phyloP scores from a whole-genome alignment of 1,139 yeast species.

The Blastobotrys indianensis region DNA sequence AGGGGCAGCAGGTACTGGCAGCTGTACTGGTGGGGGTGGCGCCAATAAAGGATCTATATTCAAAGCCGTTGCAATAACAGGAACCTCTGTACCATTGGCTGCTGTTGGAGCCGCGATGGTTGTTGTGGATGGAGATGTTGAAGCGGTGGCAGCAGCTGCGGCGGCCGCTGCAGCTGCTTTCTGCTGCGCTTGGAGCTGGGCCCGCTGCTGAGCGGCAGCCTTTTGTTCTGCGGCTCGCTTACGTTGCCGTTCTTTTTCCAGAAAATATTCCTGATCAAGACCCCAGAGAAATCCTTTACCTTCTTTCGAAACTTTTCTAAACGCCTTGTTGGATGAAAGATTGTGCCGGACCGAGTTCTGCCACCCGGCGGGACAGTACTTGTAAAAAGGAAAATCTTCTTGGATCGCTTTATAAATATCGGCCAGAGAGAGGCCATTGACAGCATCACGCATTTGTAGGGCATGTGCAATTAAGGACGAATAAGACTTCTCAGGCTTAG shows the following conservation, averaged over 20 bases:
- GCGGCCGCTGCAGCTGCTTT: background rate
- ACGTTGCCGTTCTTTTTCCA: constrained; percentile 72
- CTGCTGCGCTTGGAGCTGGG: constrained; percentile 5
- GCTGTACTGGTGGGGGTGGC: background rate
- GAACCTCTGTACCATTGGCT: background rate
- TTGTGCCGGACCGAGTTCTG: constrained; percentile 90
- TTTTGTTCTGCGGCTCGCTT: constrained; percentile 39
- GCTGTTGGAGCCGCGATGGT: background rate
- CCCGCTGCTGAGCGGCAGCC: constrained; percentile 7
- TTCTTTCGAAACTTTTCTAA: constrained; percentile 67
- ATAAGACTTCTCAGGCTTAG: constrained; percentile 76
- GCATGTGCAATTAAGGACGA: constrained; percentile 78
- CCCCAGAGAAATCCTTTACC: constrained; percentile 95
- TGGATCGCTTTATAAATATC: constrained; percentile 84
- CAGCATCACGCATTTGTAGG: constrained; percentile 55
- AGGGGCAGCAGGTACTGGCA: background rate
- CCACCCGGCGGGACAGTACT: constrained; percentile 97
- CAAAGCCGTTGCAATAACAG: background rate
- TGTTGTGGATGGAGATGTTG: too few species aligned
- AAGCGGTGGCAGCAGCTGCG: background rate
- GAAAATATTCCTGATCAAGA: constrained; percentile 73
- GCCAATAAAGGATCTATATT: constrained; percentile 5
- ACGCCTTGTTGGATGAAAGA: constrained; percentile 76
- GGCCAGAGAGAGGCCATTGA: constrained; percentile 71
- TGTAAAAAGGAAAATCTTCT: constrained; percentile 83